Conservation (phyloP, 2,329 filamentous ascomycete genomes). For the Verticillium longisporum region DNA sequence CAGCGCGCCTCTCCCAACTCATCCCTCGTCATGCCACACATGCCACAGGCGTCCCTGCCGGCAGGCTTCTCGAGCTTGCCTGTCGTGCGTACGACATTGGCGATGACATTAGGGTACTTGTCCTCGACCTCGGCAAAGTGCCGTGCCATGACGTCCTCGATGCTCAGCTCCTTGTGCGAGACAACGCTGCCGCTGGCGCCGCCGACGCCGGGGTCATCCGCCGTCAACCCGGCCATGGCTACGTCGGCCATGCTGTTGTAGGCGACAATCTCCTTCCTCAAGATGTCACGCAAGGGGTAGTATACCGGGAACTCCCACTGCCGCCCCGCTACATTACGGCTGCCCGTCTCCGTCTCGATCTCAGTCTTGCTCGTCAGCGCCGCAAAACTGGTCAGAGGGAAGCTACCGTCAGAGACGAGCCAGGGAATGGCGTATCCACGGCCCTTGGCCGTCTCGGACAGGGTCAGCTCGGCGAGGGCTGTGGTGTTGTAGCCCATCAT, state of each 20-base stretch:
- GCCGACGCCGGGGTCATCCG: conserved; percentile 7
- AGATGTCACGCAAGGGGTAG: conserved; percentile 78
- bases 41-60: conserved; percentile 44
- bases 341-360: neutral
- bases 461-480: conserved; percentile 74
- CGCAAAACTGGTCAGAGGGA: conserved; percentile 16
- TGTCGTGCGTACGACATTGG: conserved; percentile 91
- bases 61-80: conserved; percentile 60
- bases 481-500: conserved; percentile 85
- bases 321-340: neutral
- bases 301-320: conserved; percentile 42
- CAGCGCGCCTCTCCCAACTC: conserved; percentile 56
- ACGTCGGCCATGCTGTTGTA: conserved; percentile 53
- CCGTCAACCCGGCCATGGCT: conserved; percentile 41
- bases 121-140: conserved; percentile 85
- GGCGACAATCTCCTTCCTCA: conserved; percentile 69
- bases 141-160: conserved; percentile 82
- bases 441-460: conserved; percentile 86
- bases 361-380: neutral
- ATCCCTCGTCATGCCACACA: conserved; percentile 65
- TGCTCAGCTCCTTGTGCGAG: conserved; percentile 72
- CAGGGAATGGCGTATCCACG: conserved; percentile 78
- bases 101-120: conserved; percentile 83
- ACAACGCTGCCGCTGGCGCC: conserved; percentile 33
- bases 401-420: conserved; percentile 68